Evolutionary conservation across 495 filamentous ascomycete genomes (phyloP).

Genomic region (Trichoderma gamsii): DNA sequence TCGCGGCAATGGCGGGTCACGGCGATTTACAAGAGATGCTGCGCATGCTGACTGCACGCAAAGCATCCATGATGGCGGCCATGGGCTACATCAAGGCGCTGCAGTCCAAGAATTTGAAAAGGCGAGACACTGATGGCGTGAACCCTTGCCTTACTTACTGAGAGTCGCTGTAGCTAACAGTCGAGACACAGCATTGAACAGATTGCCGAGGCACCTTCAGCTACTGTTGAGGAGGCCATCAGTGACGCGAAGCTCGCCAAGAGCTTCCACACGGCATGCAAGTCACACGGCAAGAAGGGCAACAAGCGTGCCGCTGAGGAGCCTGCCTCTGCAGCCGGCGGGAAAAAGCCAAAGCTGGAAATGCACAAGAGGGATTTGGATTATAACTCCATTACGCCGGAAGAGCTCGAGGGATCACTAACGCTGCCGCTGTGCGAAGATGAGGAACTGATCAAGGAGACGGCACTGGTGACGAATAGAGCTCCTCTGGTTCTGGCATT

Average conservation of each 20-base stretch:
- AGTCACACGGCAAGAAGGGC: constrained; percentile 50
- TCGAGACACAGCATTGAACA: constrained; percentile 44
- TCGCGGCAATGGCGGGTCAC: neutral
- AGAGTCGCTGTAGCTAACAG: neutral
- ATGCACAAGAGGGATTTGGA: constrained; percentile 29
- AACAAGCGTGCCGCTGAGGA: constrained; percentile 32
- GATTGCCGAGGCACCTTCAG: constrained; percentile 54
- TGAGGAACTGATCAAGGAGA: constrained; percentile 53
- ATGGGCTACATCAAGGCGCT: constrained; percentile 63
- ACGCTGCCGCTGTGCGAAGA: constrained; percentile 51
- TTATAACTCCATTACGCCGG: constrained; percentile 45
- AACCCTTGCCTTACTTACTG: constrained; percentile 21
- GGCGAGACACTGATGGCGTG: constrained; percentile 24
- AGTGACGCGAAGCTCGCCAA: constrained; percentile 66
- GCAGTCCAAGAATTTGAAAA: constrained; percentile 56
- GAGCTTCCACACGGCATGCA: constrained; percentile 59
- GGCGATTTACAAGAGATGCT: constrained; percentile 62
- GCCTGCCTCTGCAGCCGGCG: constrained; percentile 12
- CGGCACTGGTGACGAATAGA: constrained; percentile 65
- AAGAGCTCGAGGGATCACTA: constrained; percentile 59
- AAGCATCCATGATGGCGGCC: constrained; percentile 62
- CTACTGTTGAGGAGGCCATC: constrained; percentile 53
- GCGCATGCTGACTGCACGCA: constrained; percentile 67
- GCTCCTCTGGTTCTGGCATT: constrained; percentile 79
- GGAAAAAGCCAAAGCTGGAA: constrained; percentile 34